Percentiles rank a stretch among this genome's conserved stretches.
Evolutionary conservation across 1,284 basidiomycete species (phyloP).

Genomic region (Cutaneotrichosporon dermatis): DNA sequence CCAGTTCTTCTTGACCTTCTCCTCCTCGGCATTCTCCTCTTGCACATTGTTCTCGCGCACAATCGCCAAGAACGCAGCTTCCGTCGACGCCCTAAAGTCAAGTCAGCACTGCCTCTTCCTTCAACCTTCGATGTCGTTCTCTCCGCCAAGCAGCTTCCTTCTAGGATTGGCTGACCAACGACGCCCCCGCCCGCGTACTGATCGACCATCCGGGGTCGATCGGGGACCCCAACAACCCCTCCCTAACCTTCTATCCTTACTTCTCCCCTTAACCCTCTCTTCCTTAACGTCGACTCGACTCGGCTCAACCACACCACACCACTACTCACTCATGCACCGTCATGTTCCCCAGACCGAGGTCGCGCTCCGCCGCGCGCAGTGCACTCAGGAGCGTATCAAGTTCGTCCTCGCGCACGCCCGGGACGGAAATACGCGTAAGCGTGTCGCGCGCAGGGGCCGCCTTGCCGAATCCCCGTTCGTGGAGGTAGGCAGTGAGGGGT

Average conservation of each 20-base stretch:
- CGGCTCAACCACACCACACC: too few species aligned
- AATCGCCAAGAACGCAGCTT: constrained; percentile 38
- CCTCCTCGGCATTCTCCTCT: constrained; percentile 3
- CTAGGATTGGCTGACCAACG: too few species aligned
- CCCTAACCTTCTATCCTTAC: too few species aligned
- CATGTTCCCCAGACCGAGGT: constrained; percentile 22
- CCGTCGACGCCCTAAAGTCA: constrained; percentile 29
- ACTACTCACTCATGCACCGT: constrained; percentile 36
- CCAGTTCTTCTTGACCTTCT: neutral
- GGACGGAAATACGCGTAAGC: constrained; percentile 29
- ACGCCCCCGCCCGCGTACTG: too few species aligned
- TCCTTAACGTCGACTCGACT: too few species aligned
- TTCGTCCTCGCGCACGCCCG: constrained; percentile 29
- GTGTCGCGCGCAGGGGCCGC: constrained; percentile 26
- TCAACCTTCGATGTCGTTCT: too few species aligned
- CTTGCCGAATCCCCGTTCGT: constrained; percentile 59
- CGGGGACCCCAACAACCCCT: too few species aligned
- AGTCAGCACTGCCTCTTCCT: too few species aligned
- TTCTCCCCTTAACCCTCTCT: too few species aligned
- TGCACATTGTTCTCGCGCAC: constrained; percentile 31
- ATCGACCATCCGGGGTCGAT: too few species aligned
- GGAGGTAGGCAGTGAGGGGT: constrained; percentile 60
- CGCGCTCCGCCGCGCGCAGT: constrained; percentile 17
- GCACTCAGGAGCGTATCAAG: constrained; percentile 23
- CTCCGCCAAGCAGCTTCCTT: too few species aligned